Base-by-base conservation (phyloP, 1,284 basidiomycete species). In the Rhodotorula glutinis region DNA sequence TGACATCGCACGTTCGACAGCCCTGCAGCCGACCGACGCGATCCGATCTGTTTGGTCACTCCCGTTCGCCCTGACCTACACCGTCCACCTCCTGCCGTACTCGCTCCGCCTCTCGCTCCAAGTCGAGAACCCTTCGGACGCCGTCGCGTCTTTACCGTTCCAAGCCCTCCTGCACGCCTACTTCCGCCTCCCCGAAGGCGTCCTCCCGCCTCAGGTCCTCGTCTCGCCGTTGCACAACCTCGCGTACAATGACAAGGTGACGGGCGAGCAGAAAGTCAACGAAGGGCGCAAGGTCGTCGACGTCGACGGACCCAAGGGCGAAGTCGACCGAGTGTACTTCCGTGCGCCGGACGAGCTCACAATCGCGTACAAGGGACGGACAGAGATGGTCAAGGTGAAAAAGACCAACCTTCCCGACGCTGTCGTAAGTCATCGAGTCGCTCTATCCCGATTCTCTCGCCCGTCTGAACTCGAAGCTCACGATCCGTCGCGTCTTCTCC, bases 81-180 rank as follows among this genome's bases (percentile, higher is more conserved):
- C 71, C 30, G 75, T 79, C 47, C 62, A 71, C 56, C 71, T 79
- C 55, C 33, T 65, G 38, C 29, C 61, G 9, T 41, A 66, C 33
- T 40, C 57, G 16, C 56, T 67, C 60, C 14, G 21, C 14, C 59
- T 63, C 53, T 25, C 67, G 47, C 56, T 71, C 66, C 9, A 56
- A 47, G 58, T 75, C 67, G 3, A 61, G 23, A 65, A 64, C 43
- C 66, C 72, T 23, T 29, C 60, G 2, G 23, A 21, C 44, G 59
- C 63, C 11, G 49, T 63, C 67, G 57, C 65, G 13, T 44, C 62
- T 0, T 60, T 80, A 63, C 72, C 74, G 16, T 79, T 80, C 77
- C 79, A 80, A 58, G 77, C 79, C 2, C 74, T 80, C 27, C 73
- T 80, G 29, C 79, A 80, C 75, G 77, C 78, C 53, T 77, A 78